These are phyloP conservation scores for Nissolia schottii DNA, from an alignment of 306 rosid genomes.

Conservation along the genomic window DNA sequence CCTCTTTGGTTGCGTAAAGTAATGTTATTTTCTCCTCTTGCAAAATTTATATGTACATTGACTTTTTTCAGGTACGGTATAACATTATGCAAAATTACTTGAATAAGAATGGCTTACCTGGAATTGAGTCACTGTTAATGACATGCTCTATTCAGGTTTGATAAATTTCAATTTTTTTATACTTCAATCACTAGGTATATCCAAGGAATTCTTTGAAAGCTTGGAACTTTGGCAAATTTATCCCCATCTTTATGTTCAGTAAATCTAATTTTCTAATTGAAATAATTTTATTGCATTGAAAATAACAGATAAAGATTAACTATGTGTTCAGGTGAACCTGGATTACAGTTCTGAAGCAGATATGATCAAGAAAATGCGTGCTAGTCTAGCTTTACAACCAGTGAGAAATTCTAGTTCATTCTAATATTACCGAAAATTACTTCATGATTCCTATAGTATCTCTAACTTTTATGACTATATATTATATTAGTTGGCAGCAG, in stretches of 20 bases:
- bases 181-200: not conserved
- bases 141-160: conserved; percentile 38
- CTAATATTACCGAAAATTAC: not conserved
- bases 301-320: not conserved
- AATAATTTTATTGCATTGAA: not conserved
- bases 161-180: not conserved
- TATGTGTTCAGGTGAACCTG: conserved; percentile 53
- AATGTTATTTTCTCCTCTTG: not conserved
- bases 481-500: conserved; percentile 65
- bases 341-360: conserved; percentile 82
- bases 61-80: conserved; percentile 22
- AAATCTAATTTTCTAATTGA: not conserved
- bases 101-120: conserved; percentile 7
- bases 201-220: not conserved
- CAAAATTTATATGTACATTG: not conserved
- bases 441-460: not conserved
- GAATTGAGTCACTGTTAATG: conserved; percentile 14
- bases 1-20: too few relatives aligned
- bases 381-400: conserved; percentile 73
- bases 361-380: conserved; percentile 77
- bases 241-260: not conserved
- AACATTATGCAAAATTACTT: conserved; percentile 26
- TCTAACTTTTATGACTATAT: not conserved
- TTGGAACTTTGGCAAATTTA: not conserved
- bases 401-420: conserved; percentile 40